phyloP scores from a whole-genome alignment of 768 basidiomycete genomes.

The Lanmaoa rubissima region DNA sequence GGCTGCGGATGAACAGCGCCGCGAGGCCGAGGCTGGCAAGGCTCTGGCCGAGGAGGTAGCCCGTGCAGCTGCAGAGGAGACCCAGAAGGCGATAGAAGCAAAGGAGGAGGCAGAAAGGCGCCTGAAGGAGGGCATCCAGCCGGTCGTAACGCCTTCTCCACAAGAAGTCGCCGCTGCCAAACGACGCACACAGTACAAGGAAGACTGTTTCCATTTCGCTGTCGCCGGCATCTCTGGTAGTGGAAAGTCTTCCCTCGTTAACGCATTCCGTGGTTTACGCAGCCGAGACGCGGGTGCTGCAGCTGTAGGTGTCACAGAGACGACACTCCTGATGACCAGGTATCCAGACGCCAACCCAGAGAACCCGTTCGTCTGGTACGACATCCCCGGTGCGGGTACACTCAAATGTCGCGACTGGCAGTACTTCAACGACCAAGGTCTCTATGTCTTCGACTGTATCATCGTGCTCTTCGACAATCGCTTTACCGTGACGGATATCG shows the following conservation, averaged over 20 bases:
- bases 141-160: slow-evolving; percentile 21
- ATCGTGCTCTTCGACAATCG: slow-evolving; percentile 34
- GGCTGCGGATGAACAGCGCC: slow-evolving; percentile 10
- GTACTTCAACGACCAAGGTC: slow-evolving; percentile 37
- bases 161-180: slow-evolving; percentile 20
- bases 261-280: slow-evolving; percentile 33
- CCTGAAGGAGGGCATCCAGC: slow-evolving; percentile 27
- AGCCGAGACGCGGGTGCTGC: slow-evolving; percentile 24
- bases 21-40: slow-evolving; percentile 4
- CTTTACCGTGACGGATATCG: slow-evolving; percentile 34
- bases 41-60: slow-evolving; percentile 8
- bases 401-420: slow-evolving; percentile 33
- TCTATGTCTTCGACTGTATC: slow-evolving; percentile 38
- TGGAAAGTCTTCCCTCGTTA: slow-evolving; percentile 38
- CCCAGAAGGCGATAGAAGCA: background rate
- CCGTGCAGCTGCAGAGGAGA: slow-evolving; percentile 15
- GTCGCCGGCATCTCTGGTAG: slow-evolving; percentile 35
- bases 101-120: slow-evolving; percentile 17
- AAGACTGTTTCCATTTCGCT: slow-evolving; percentile 33
- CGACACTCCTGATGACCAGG: slow-evolving; percentile 25
- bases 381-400: slow-evolving; percentile 38
- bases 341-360: slow-evolving; percentile 25
- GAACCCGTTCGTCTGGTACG: slow-evolving; percentile 33
- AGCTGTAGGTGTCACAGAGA: slow-evolving; percentile 30
- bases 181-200: slow-evolving; percentile 17